phyloP scores from a whole-genome alignment of 805 yeast species.

The Komagataella phaffii region DNA sequence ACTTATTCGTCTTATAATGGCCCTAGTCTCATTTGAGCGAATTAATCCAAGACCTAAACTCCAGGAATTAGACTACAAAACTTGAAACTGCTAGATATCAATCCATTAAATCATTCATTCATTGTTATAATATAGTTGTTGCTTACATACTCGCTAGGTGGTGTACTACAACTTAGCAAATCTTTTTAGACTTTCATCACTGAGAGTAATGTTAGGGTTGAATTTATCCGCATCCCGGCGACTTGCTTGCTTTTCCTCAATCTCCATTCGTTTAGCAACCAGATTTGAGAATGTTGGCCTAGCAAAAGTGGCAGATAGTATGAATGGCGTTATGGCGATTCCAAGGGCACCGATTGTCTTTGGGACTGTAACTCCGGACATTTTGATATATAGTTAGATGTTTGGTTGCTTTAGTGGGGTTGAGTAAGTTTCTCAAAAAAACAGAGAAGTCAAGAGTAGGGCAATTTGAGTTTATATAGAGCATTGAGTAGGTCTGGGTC shows the following conservation, averaged over 20 bases:
- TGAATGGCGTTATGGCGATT: neutral
- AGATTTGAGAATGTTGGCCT: conserved; percentile 23
- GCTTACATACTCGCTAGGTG: neutral
- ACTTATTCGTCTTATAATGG: neutral
- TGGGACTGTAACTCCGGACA: neutral
- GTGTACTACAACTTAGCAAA: neutral
- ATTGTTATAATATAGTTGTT: neutral
- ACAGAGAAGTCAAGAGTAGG: neutral
- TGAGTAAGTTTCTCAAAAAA: too few relatives aligned
- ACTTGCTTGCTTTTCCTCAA: conserved; percentile 16
- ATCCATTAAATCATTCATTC: neutral
- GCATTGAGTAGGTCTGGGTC: neutral
- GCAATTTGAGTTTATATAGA: neutral
- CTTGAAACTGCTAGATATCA: neutral
- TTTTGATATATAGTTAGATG: neutral
- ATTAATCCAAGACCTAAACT: too few relatives aligned
- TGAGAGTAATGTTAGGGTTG: conserved; percentile 12
- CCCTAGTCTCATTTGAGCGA: neutral
- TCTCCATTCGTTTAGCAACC: conserved; percentile 17
- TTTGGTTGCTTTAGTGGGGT: neutral
- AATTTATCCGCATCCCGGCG: conserved; percentile 13
- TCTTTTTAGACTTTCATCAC: neutral
- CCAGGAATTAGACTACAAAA: neutral
- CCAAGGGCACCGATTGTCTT: neutral
- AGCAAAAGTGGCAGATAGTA: conserved; percentile 4